phyloP scores from a whole-genome alignment of 176 grass and related monocot species.

The Alloteropsis semialata region DNA sequence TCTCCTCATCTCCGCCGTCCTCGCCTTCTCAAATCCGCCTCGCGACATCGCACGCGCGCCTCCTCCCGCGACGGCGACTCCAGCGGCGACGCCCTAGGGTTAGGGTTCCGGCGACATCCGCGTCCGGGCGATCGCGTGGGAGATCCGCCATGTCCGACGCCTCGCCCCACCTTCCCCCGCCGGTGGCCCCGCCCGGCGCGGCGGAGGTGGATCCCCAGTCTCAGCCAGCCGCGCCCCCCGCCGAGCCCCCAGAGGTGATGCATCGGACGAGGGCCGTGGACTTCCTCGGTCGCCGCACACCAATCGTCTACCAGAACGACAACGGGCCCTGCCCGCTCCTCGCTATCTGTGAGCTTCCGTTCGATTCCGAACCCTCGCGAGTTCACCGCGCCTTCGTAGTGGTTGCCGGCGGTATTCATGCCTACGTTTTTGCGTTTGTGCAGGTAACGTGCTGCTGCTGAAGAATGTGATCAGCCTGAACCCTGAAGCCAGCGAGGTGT shows the following conservation, averaged over 20 bases:
- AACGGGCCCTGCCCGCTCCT: constrained; percentile 98
- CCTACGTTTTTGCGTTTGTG: not conserved
- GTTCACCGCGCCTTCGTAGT: not conserved
- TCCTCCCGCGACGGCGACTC: constrained; percentile 17
- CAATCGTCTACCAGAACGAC: constrained; percentile 96
- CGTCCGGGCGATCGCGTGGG: constrained; percentile 25
- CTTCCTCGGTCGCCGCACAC: constrained; percentile 81
- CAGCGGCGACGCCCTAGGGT: constrained; percentile 23
- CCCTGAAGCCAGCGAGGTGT: constrained; percentile 80
- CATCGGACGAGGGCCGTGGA: constrained; percentile 87
- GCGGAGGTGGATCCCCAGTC: constrained; percentile 8
- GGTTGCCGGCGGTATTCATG: not conserved
- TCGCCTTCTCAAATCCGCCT: constrained; percentile 23
- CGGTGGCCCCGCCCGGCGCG: constrained; percentile 34
- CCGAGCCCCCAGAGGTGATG: constrained; percentile 52
- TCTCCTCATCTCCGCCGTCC: not conserved
- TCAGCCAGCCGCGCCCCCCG: not conserved
- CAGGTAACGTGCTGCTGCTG: constrained; percentile 94
- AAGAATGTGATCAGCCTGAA: constrained; percentile 86
- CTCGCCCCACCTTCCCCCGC: constrained; percentile 18
- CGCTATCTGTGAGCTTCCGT: constrained; percentile 73
- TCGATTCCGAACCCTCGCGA: not conserved
- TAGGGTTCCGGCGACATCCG: not conserved
- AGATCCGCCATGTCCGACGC: constrained; percentile 42
- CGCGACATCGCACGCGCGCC: not conserved